Conservation (phyloP, 768 basidiomycete genomes). For the Mycena vulgaris region DNA sequence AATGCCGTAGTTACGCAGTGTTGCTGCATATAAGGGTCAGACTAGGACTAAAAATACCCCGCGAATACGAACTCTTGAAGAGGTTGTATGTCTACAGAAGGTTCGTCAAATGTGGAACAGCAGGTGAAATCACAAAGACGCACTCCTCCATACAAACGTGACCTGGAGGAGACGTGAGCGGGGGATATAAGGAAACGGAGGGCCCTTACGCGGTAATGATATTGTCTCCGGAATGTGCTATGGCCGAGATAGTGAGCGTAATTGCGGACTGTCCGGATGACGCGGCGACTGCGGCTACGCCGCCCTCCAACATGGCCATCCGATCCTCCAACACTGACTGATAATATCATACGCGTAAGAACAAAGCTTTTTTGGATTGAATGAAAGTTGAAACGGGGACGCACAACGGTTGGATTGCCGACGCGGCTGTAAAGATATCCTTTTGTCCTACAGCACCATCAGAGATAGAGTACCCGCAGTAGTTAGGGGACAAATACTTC, state of each 20-base stretch:
- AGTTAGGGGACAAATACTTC: not conserved
- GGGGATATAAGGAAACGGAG: not conserved
- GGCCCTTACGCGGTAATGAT: constrained; percentile 62
- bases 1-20: constrained; percentile 60
- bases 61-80: constrained; percentile 65
- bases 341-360: constrained; percentile 46
- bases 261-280: constrained; percentile 69
- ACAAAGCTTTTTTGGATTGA: not conserved
- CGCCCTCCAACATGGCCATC: constrained; percentile 69
- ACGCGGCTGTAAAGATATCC: constrained; percentile 63
- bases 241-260: constrained; percentile 57
- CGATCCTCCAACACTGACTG: constrained; percentile 65
- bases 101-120: not conserved
- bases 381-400: not conserved
- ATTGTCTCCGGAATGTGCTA: constrained; percentile 66
- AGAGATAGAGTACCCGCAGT: not conserved
- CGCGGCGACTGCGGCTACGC: constrained; percentile 65
- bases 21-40: constrained; percentile 43
- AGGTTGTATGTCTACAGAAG: constrained; percentile 75
- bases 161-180: constrained; percentile 41
- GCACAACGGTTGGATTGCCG: constrained; percentile 59
- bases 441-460: constrained; percentile 37
- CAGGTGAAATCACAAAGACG: constrained; percentile 40
- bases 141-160: constrained; percentile 79
- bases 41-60: not conserved